Evolutionary conservation across 108 stramenopile genomes (phyloP), one percentile per base, ranked within the genome.

Genomic region (Discostella pseudostelligera): DNA sequence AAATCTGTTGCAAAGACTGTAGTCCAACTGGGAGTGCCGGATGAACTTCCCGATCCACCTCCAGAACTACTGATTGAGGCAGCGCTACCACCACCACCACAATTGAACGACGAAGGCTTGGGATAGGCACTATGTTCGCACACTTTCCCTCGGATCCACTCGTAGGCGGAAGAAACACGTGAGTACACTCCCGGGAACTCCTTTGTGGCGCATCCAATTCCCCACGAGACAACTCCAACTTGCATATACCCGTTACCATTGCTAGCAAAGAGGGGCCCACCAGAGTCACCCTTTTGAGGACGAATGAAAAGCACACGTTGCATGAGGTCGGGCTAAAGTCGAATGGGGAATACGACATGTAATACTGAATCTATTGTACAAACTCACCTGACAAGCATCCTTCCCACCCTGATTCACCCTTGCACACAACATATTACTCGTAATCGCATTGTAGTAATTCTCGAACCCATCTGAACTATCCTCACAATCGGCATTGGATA

Each of bases 351-450:
- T 32, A 32, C 5, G 32, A 32, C 32, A 32, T 4, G 32, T 32
- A 32, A 5, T 32, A 4, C 5, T 32, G 32, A 3, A 5, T 4
- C 32, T 32, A 32, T 32, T 17, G 35, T 10, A 1, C 37, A 26
- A 26, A 56, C 37, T 56, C 17, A 56, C 69, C 35, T 70, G 74
- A 45, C 79, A 80, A 3, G 44, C 29, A 40, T 80, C 79, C 49
- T 76, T 54, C n/a, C 65, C 69, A 32, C 62, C 44, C 19, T 20
- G 32, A 22, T 53, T 32, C 56, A 40, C 69, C 16, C n/a, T 50
- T 0, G 79, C 79, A 20, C 79, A 80, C 13, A 80, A 8, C 79
- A 80, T 80, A 56, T 55, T 71, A 4, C 22, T 22, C 17, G 69
- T 71, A 25, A 78, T 78, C 13, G 35, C 13, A 26, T 57, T 64